phyloP scores from a whole-genome alignment of 441 rosid genomes.

The Syzygium malaccense region DNA sequence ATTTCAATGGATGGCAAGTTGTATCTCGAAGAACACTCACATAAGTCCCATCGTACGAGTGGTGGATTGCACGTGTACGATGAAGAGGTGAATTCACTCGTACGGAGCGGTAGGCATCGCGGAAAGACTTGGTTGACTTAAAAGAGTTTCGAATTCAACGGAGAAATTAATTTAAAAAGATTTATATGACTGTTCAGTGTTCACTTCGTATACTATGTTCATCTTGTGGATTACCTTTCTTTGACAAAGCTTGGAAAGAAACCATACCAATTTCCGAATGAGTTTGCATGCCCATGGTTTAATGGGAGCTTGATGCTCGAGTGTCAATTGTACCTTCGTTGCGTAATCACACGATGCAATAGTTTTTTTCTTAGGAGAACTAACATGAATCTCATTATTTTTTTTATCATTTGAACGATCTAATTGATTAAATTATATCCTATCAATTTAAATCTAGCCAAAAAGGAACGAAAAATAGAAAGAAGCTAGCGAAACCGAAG shows the following conservation, averaged over 20 bases:
- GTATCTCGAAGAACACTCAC: neutral
- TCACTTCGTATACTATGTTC: neutral
- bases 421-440: neutral
- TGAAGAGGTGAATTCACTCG: neutral
- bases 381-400: neutral
- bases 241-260: neutral
- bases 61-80: neutral
- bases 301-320: neutral
- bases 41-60: neutral
- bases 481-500: neutral
- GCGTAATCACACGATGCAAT: neutral
- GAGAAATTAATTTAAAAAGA: neutral
- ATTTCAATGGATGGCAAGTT: neutral
- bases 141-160: neutral
- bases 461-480: neutral
- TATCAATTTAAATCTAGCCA: neutral
- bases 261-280: neutral
- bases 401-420: neutral
- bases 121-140: neutral
- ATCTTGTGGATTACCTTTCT: neutral
- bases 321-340: neutral
- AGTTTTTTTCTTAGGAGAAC: neutral
- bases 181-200: neutral
- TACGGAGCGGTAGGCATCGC: neutral
- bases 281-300: neutral